These are phyloP conservation scores for Oemleria cerasiformis DNA, from an alignment of 306 rosid genomes.

Conservation along the genomic window DNA sequence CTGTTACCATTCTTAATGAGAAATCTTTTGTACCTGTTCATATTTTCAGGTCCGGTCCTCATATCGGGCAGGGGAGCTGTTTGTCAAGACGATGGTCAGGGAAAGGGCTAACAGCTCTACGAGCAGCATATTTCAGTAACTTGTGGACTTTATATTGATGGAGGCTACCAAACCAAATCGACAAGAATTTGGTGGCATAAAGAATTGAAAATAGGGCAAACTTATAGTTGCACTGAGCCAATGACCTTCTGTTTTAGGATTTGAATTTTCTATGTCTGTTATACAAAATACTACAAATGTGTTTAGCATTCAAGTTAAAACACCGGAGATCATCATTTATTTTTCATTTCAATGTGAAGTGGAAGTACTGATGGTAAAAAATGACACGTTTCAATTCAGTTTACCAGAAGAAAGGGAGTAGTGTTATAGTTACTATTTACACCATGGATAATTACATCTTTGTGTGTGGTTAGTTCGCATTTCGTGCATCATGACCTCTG, in stretches of 20 bases:
- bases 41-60: constrained; percentile 80
- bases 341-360: no score
- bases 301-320: neutral
- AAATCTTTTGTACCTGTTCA: neutral
- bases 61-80: constrained; percentile 94
- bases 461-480: no score
- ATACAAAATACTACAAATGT: neutral
- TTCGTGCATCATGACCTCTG: no score
- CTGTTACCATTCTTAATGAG: neutral
- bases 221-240: neutral
- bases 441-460: no score
- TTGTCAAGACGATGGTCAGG: constrained; percentile 78
- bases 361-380: no score
- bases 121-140: neutral
- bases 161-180: neutral
- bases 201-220: constrained; percentile 8
- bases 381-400: no score
- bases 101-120: constrained; percentile 42
- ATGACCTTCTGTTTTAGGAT: constrained; percentile 3
- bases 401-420: no score
- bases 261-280: neutral
- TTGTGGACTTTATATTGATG: neutral
- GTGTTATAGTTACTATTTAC: no score
- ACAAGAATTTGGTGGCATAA: neutral
- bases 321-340: no score